Base-by-base conservation (phyloP, 805 yeast genomes). In the Lachancea dasiensis region DNA sequence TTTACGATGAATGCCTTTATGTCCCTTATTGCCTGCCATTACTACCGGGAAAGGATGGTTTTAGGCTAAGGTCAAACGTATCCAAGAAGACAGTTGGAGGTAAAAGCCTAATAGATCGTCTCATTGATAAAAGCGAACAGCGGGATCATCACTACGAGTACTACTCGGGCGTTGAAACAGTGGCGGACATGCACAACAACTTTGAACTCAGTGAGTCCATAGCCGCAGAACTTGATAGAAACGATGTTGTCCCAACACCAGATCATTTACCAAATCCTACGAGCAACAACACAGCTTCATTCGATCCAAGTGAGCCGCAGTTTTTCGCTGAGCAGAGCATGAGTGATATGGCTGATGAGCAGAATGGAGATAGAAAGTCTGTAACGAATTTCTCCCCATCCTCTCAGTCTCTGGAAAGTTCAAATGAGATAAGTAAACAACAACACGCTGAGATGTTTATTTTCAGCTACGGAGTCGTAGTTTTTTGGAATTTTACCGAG, bases 401-500 rank as follows among this genome's bases (percentile, higher is more conserved):
- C 8, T 34, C 34, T n/a, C n/a, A 11, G n/a, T 35, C 38, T 5
- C 28, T 35, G 4, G 38, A 34, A 45, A 6, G n/a, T n/a, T n/a
- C 42, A 42, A 4, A 33, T 18, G 41, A 33, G 4, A 20, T 34
- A 11, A 38, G 41, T 27, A 48, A 50, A 30, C 52, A 54, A 36
- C 61, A 60, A 31, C 85, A 80, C 56, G 90, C 96, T 0, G 97
- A 90, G 53, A 72, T 92, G 69, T 92, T 92, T 53, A 74, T 92
- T 10, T 78, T 90, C 56, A 79, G 77, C 37, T 92, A 92, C 57
- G 98, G 98, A 15, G 95, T 90, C 10, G 86, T 92, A n/a, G 97
- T 92, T 15, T 89, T 92, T 54, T 92, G 98, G 98, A 92, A 92
- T 54, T 87, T 92, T 50, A 78, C 90, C 2, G 96, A 87, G 55